A percentile compares a stretch with the other conserved stretches of the same genome.
Conservation (phyloP, 352 stramenopile genomes). For the Heterotrichella gracilis region DNA sequence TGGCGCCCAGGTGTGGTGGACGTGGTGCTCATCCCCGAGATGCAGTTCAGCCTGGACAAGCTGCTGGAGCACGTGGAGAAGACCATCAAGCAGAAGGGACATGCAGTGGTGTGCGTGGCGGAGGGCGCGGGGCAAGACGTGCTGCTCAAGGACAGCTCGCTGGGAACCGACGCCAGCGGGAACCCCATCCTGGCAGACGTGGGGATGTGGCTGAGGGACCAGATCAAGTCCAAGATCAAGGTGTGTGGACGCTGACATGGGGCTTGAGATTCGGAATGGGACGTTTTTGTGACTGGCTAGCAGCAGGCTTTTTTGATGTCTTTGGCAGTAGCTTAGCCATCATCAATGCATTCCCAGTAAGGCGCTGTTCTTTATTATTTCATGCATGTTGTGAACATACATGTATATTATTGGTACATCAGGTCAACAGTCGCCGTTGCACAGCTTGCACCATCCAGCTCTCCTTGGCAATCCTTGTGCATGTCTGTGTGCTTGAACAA, state of each 20-base stretch:
- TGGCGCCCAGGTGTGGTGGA: too few relatives aligned
- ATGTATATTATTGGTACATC: too few relatives aligned
- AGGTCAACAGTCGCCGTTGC: too few relatives aligned
- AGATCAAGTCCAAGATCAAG: slow-evolving; percentile 63
- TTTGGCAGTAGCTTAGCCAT: too few relatives aligned
- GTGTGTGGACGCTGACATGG: slow-evolving; percentile 41
- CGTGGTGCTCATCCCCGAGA: slow-evolving; percentile 79
- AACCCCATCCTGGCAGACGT: slow-evolving; percentile 55
- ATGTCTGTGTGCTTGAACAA: too few relatives aligned
- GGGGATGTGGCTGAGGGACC: slow-evolving; percentile 61
- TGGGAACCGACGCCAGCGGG: slow-evolving; percentile 20
- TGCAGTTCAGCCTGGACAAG: slow-evolving; percentile 27
- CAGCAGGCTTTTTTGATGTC: too few relatives aligned
- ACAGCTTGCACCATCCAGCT: too few relatives aligned
- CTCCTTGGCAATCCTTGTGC: too few relatives aligned
- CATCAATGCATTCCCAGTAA: too few relatives aligned
- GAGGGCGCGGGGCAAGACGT: slow-evolving; percentile 36
- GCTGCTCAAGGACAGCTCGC: background rate
- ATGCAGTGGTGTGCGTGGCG: slow-evolving; percentile 81
- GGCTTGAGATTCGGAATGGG: slow-evolving; percentile 24
- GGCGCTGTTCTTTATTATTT: too few relatives aligned
- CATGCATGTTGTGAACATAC: too few relatives aligned
- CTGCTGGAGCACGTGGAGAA: slow-evolving; percentile 24
- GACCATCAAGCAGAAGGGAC: slow-evolving; percentile 40
- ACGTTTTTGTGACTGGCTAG: too few relatives aligned